phyloP scores from a whole-genome alignment of 176 grass and related monocot genomes.

The Oryza longistaminata region DNA sequence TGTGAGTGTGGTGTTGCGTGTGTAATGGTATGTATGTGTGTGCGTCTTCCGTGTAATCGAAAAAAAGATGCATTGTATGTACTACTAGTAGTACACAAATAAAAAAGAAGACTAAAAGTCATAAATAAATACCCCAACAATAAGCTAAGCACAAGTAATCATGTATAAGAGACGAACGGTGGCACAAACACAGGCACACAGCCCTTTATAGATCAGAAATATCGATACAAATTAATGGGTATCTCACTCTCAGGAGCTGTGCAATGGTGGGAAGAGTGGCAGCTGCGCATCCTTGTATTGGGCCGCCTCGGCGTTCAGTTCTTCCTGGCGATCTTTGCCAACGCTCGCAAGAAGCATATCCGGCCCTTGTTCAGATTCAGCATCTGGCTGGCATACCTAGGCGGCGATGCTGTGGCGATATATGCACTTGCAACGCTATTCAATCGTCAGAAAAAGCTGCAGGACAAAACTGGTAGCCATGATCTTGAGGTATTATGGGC shows the following conservation, averaged over 20 bases:
- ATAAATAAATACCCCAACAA: too few species aligned
- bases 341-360: neutral
- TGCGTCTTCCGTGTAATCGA: too few species aligned
- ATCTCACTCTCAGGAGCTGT: neutral
- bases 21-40: too few species aligned
- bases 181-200: too few species aligned
- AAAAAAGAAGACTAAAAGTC: too few species aligned
- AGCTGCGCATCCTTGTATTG: neutral
- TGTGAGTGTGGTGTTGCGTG: too few species aligned
- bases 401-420: neutral
- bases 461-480: neutral
- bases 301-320: neutral
- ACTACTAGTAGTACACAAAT: too few species aligned
- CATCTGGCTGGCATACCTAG: neutral
- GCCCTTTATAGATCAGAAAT: too few species aligned
- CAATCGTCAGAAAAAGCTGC: neutral
- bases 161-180: too few species aligned
- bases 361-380: neutral
- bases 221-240: neutral
- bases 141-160: too few species aligned
- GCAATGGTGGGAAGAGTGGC: conserved; percentile 6
- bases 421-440: conserved; percentile 18
- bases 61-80: too few species aligned
- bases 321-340: neutral
- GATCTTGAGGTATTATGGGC: neutral